Percentiles rank a stretch among this genome's conserved stretches.
Conservation (phyloP, 2,329 filamentous ascomycete species). For the Pseudomassariella vexata region DNA sequence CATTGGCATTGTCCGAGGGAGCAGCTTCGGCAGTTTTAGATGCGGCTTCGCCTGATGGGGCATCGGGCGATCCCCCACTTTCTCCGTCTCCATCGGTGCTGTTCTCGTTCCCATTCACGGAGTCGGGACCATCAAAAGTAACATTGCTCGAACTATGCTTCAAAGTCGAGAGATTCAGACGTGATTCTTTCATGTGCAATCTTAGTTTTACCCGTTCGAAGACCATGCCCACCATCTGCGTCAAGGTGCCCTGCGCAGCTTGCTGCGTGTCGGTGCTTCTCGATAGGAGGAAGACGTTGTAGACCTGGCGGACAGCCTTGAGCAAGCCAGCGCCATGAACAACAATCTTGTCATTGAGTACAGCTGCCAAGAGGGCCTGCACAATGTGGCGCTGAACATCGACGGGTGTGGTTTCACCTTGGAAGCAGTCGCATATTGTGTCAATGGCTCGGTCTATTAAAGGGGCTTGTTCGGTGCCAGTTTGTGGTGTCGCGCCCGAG, state of each 20-base stretch:
- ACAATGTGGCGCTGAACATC: constrained; percentile 97
- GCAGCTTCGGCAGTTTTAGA: constrained; percentile 12
- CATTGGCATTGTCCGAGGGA: constrained; percentile 22
- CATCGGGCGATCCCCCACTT: constrained; percentile 27
- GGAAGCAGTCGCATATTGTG: constrained; percentile 98
- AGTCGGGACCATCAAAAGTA: constrained; percentile 42
- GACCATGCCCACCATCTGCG: constrained; percentile 97
- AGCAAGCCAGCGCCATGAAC: constrained; percentile 93
- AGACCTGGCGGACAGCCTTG: constrained; percentile 95
- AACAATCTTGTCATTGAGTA: constrained; percentile 97
- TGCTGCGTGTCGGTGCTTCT: constrained; percentile 93
- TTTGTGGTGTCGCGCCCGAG: constrained; percentile 35
- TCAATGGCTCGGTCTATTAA: constrained; percentile 97
- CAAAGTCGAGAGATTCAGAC: constrained; percentile 51
- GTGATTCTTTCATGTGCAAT: constrained; percentile 79
- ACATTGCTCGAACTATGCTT: constrained; percentile 47
- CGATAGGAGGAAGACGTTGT: constrained; percentile 96
- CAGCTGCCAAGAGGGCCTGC: constrained; percentile 90
- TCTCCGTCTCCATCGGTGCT: constrained; percentile 21
- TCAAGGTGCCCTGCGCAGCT: constrained; percentile 91
- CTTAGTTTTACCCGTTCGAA: constrained; percentile 90
- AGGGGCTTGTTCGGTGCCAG: constrained; percentile 51
- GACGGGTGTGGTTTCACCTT: constrained; percentile 85
- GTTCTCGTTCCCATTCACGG: constrained; percentile 25
- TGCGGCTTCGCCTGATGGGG: constrained; percentile 23